phyloP scores from a whole-genome alignment of 768 basidiomycete genomes.

The Multifurca ochricompacta region DNA sequence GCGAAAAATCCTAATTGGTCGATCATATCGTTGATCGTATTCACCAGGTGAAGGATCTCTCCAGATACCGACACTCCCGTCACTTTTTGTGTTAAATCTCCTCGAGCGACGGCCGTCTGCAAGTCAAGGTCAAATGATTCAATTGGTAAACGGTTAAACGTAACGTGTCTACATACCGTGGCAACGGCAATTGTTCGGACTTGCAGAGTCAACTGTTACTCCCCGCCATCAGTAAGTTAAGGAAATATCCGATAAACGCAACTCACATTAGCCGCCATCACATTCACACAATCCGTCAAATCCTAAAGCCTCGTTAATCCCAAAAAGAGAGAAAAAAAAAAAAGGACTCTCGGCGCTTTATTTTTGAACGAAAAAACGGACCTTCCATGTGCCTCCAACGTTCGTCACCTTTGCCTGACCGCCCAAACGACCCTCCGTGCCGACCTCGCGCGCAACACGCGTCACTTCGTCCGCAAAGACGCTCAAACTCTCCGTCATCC shows the following conservation, averaged over 20 bases:
- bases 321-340: too few relatives aligned
- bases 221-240: background rate
- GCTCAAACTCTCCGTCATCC: constrained; percentile 85
- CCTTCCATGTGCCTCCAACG: constrained; percentile 95
- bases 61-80: constrained; percentile 87
- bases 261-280: constrained; percentile 88
- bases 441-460: constrained; percentile 91
- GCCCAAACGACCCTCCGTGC: constrained; percentile 91
- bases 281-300: constrained; percentile 91
- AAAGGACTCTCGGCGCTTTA: too few relatives aligned
- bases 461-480: constrained; percentile 80
- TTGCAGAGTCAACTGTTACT: constrained; percentile 81
- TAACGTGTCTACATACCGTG: constrained; percentile 51
- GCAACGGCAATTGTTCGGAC: constrained; percentile 90
- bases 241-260: background rate
- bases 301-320: too few relatives aligned
- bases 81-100: constrained; percentile 92
- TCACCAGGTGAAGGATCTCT: constrained; percentile 92
- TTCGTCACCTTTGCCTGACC: constrained; percentile 91
- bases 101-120: constrained; percentile 85
- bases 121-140: too few relatives aligned
- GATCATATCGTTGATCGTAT: constrained; percentile 93
- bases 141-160: too few relatives aligned
- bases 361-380: constrained; percentile 13
- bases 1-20: constrained; percentile 63